phyloP scores from a whole-genome alignment of 805 yeast genomes.

The Candida ortonii region DNA sequence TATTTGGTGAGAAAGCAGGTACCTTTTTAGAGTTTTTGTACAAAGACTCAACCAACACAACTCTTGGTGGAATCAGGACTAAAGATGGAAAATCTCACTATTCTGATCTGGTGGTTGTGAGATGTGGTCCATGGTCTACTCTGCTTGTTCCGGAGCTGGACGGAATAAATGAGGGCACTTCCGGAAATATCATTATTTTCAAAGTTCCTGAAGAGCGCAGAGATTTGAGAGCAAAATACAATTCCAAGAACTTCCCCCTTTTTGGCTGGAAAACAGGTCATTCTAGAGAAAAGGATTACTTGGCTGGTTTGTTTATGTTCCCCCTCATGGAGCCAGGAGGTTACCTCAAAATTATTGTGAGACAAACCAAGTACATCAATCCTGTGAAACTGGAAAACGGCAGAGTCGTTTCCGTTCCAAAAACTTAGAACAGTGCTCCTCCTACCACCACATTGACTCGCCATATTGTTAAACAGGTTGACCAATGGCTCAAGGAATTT shows the following conservation, averaged over 20 bases:
- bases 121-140: slow-evolving; percentile 34
- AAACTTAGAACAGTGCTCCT: slow-evolving; percentile 25
- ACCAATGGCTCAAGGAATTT: slow-evolving; percentile 25
- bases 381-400: slow-evolving; percentile 25
- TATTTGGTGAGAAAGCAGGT: slow-evolving; percentile 31
- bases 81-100: slow-evolving; percentile 27
- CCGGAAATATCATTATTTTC: slow-evolving; percentile 36
- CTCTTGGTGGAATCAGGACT: slow-evolving; percentile 30
- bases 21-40: slow-evolving; percentile 25
- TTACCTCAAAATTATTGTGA: slow-evolving; percentile 33
- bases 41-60: slow-evolving; percentile 11
- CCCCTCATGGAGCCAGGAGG: slow-evolving; percentile 37
- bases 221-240: slow-evolving; percentile 34
- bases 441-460: slow-evolving; percentile 26
- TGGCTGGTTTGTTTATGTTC: slow-evolving; percentile 35
- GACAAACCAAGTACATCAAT: slow-evolving; percentile 37
- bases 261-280: slow-evolving; percentile 35
- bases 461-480: slow-evolving; percentile 27
- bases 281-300: slow-evolving; percentile 28
- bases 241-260: slow-evolving; percentile 33
- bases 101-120: slow-evolving; percentile 28
- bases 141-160: slow-evolving; percentile 33
- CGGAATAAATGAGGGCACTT: slow-evolving; percentile 37
- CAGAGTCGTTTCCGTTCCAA: slow-evolving; percentile 31
- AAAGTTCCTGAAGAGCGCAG: slow-evolving; percentile 36